Evolutionary conservation across 345 rosid species (phyloP), one percentile per base, ranked within the genome.

Genomic region (Pugionium dolabratum): DNA sequence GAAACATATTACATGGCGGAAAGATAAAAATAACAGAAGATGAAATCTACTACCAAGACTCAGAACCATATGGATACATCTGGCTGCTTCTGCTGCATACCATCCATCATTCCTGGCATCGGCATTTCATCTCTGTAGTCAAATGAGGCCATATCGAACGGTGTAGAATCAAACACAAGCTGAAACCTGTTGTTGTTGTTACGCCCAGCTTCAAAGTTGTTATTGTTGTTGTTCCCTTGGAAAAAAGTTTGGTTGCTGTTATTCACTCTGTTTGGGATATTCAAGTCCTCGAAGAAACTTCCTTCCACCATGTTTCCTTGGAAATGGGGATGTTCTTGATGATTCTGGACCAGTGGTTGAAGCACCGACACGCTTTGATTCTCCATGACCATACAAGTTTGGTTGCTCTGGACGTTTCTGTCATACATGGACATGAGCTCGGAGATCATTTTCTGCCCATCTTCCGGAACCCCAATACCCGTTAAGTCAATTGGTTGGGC

Each of bases 361-460:
- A 69, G 64, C 28, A 74, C 44, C 2, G 77, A 11, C 44, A 73
- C 46, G 44, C 44, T 77, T 61, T 78, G 82, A 66, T 69, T 76
- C 43, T 83, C 91, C 45, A 75, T 64, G 37, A 72, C 72, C 33
- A 65, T 66, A 55, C 77, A 4, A 42, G 70, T 74, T 79, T 75
- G 81, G 80, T 60, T 86, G 54, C 84, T 72, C 55, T 80, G 91
- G 50, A 85, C 69, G 35, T 75, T 90, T 54, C 79, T 71, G 40
- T 90, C 97, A 9, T 90, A 94, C 63, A 84, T 59, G 3, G 97
- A 82, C 93, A 94, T 85, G 33, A 94, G 95, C 35, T 94, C 93
- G 1, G 76, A 80, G 69, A 94, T 94, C 85, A 78, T 83, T 76
- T 85, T 90, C 63, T 85, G 97, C 25, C 97, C 99, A 59, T 94